phyloP scores from a whole-genome alignment of 345 rosid genomes.

The Moricandia arvensis region DNA sequence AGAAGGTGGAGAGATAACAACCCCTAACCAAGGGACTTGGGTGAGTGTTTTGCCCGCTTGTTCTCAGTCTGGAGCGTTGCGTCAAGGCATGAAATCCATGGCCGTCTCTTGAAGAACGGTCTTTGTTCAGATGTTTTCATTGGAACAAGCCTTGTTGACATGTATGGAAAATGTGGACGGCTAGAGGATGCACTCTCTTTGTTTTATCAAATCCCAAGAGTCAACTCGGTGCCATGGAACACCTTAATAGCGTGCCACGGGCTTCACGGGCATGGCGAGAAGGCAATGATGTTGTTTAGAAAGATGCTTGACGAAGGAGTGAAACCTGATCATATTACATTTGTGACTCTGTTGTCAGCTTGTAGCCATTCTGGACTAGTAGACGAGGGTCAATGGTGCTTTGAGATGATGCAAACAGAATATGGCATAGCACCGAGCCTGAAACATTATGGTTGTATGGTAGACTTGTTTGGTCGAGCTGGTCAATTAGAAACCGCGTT shows the following conservation, averaged over 20 bases:
- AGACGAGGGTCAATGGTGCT: constrained; percentile 51
- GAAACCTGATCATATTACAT: constrained; percentile 56
- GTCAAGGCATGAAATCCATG: constrained; percentile 53
- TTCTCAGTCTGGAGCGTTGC: constrained; percentile 53
- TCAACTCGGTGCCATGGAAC: constrained; percentile 56
- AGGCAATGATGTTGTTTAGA: constrained; percentile 45
- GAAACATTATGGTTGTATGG: constrained; percentile 66
- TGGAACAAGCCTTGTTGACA: constrained; percentile 55
- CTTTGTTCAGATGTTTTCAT: constrained; percentile 42
- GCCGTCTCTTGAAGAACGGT: constrained; percentile 41
- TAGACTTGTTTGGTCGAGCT: constrained; percentile 59
- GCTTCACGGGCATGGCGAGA: constrained; percentile 51
- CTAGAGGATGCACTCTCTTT: constrained; percentile 47
- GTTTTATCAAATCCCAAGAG: constrained; percentile 45
- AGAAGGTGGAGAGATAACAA: constrained; percentile 39
- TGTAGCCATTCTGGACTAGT: constrained; percentile 65
- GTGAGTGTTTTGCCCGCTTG: constrained; percentile 57
- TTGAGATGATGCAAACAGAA: constrained; percentile 45
- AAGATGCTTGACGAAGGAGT: constrained; percentile 50
- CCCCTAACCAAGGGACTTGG: constrained; percentile 57
- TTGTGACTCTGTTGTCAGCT: constrained; percentile 53
- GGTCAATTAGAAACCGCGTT: constrained; percentile 51
- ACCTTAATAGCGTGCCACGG: constrained; percentile 53
- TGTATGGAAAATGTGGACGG: constrained; percentile 62
- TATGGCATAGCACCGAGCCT: constrained; percentile 45